These are phyloP conservation scores for Thielaviopsis ethacetica DNA, from an alignment of 2,329 filamentous ascomycete species.

Conservation along the genomic window DNA sequence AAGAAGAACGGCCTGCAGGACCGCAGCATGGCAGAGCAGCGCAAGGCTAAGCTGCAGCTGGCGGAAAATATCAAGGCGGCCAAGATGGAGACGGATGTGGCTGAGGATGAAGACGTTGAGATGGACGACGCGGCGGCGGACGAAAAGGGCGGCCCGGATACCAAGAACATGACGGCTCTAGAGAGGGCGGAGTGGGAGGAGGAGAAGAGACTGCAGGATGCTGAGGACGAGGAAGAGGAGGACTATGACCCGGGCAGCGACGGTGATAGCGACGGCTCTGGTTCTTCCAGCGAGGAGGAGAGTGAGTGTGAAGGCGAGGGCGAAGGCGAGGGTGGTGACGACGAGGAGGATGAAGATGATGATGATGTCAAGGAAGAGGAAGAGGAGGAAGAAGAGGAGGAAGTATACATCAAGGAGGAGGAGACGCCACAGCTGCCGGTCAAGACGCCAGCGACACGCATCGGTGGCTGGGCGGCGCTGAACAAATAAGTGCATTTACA, in stretches of 20 bases:
- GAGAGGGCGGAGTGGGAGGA: slow-evolving; percentile 32
- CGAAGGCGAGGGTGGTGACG: slow-evolving; percentile 23
- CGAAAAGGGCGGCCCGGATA: slow-evolving; percentile 19
- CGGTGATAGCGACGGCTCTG: slow-evolving; percentile 36
- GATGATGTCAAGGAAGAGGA: slow-evolving; percentile 15
- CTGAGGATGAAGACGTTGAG: slow-evolving; percentile 18
- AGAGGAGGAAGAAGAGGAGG: neutral
- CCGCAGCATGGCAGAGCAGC: slow-evolving; percentile 50
- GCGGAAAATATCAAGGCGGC: slow-evolving; percentile 38
- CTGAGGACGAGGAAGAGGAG: slow-evolving; percentile 48
- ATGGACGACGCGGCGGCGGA: slow-evolving; percentile 21
- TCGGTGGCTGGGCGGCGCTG: slow-evolving; percentile 11
- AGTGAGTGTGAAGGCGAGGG: slow-evolving; percentile 23
- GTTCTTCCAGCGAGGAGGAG: slow-evolving; percentile 26
- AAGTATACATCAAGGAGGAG: neutral
- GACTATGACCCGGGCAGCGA: slow-evolving; percentile 46
- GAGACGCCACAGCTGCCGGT: neutral
- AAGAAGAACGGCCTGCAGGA: slow-evolving; percentile 45
- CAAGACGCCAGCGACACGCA: slow-evolving; percentile 2
- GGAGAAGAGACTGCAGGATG: slow-evolving; percentile 39
- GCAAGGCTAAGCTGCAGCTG: slow-evolving; percentile 46
- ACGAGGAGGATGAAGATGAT: slow-evolving; percentile 18
- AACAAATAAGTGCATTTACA: slow-evolving; percentile 5
- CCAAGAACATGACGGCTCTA: slow-evolving; percentile 30
- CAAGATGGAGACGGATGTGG: slow-evolving; percentile 27